Evolutionary conservation across 1,139 yeast genomes (phyloP).

Genomic region (Blastobotrys arbuscula): DNA sequence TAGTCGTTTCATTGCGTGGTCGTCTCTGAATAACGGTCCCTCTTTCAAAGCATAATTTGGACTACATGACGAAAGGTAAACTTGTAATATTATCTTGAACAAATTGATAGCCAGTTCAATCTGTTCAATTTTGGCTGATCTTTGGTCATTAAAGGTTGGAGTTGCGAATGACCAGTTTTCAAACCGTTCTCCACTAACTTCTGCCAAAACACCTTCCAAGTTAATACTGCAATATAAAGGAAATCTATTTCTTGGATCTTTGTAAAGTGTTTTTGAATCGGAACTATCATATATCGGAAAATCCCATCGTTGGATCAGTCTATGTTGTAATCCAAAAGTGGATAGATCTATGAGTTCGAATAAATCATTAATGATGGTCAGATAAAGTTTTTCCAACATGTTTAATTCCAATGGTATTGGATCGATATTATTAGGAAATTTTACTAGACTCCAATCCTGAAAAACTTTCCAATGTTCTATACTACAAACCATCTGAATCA

Average conservation of each 20-base stretch:
- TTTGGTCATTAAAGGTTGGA: too few species aligned
- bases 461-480: not conserved
- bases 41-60: not conserved
- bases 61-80: not conserved
- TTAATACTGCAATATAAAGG: too few species aligned
- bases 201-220: not conserved
- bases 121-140: not conserved
- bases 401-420: not conserved
- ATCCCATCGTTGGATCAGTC: not conserved
- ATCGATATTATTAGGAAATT: too few species aligned
- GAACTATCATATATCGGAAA: not conserved
- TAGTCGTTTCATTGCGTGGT: not conserved
- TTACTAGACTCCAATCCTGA: not conserved
- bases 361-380: not conserved
- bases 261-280: too few species aligned
- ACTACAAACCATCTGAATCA: not conserved
- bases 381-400: not conserved
- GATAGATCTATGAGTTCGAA: not conserved
- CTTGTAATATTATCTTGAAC: too few species aligned
- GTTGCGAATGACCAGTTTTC: not conserved
- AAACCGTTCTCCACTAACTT: not conserved
- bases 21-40: not conserved
- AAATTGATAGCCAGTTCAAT: not conserved
- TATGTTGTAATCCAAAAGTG: not conserved
- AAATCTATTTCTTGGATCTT: not conserved